A percentile compares a stretch with the other conserved stretches of the same genome.
phyloP scores from a whole-genome alignment of 352 stramenopile genomes.

The Pelagophyceae sp. region DNA sequence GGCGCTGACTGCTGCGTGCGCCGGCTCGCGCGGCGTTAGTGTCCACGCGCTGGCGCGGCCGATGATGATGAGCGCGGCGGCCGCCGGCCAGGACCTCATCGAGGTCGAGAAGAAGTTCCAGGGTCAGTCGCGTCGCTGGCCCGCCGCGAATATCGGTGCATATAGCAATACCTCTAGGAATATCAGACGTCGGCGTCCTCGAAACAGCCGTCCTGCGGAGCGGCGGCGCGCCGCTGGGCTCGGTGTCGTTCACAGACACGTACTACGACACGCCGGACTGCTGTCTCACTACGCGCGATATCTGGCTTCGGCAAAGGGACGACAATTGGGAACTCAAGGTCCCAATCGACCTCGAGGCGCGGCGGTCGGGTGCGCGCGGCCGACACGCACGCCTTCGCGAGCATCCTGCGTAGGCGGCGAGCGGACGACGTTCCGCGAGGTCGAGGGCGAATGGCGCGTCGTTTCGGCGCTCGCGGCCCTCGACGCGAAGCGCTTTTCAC shows the following conservation, averaged over 20 bases:
- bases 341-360: neutral
- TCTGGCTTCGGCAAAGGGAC: constrained; percentile 7
- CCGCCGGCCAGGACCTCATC: too few relatives aligned
- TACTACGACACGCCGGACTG: constrained; percentile 8
- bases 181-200: neutral
- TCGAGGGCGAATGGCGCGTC: neutral
- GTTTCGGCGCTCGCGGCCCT: neutral
- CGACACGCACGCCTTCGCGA: too few relatives aligned
- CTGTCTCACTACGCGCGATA: neutral
- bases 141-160: too few relatives aligned
- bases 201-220: neutral
- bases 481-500: too few relatives aligned
- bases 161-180: neutral
- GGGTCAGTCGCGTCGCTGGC: neutral
- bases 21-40: too few relatives aligned
- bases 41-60: too few relatives aligned
- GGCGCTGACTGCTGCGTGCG: neutral
- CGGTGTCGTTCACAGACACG: neutral
- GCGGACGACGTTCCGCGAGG: neutral
- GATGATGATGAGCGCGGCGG: neutral
- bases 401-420: too few relatives aligned
- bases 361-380: too few relatives aligned
- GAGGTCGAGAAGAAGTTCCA: constrained; percentile 6
- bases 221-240: neutral
- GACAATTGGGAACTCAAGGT: constrained; percentile 14